phyloP scores from a whole-genome alignment of 345 rosid species.

The Gossypium anomalum region DNA sequence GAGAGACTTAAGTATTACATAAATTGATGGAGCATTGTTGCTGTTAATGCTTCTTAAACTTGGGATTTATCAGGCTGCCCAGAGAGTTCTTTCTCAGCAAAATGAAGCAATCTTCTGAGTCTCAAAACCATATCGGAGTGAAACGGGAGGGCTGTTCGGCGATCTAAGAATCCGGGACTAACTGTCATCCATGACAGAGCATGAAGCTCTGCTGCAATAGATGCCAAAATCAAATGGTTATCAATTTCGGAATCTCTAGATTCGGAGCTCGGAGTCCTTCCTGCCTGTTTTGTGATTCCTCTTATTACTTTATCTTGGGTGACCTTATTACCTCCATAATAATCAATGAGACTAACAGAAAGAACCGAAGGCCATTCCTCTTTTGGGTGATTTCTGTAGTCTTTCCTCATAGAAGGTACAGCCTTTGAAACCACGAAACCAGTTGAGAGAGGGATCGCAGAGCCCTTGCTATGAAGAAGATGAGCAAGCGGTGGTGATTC shows the following conservation, averaged over 20 bases:
- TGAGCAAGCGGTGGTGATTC: slow-evolving; percentile 99
- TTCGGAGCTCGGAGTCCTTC: slow-evolving; percentile 47
- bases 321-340: slow-evolving; percentile 60
- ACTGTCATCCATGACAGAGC: slow-evolving; percentile 97
- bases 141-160: slow-evolving; percentile 85
- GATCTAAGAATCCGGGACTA: slow-evolving; percentile 80
- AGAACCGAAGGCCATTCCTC: slow-evolving; percentile 97
- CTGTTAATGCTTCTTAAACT: neutral
- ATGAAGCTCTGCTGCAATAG: slow-evolving; percentile 90
- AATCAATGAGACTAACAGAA: slow-evolving; percentile 81
- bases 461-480: slow-evolving; percentile 97
- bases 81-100: slow-evolving; percentile 81
- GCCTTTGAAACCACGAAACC: slow-evolving; percentile 93
- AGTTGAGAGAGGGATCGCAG: slow-evolving; percentile 76
- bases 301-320: slow-evolving; percentile 48
- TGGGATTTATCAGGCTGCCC: slow-evolving; percentile 42
- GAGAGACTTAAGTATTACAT: neutral
- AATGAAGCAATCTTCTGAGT: slow-evolving; percentile 91
- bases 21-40: neutral
- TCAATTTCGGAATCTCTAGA: slow-evolving; percentile 71
- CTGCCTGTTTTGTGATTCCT: slow-evolving; percentile 57
- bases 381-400: slow-evolving; percentile 52
- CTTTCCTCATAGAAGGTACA: slow-evolving; percentile 82
- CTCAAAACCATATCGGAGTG: slow-evolving; percentile 97
- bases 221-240: slow-evolving; percentile 72